Conservation (phyloP, 2,329 filamentous ascomycete species). For the Paecilomyces fulvus region DNA sequence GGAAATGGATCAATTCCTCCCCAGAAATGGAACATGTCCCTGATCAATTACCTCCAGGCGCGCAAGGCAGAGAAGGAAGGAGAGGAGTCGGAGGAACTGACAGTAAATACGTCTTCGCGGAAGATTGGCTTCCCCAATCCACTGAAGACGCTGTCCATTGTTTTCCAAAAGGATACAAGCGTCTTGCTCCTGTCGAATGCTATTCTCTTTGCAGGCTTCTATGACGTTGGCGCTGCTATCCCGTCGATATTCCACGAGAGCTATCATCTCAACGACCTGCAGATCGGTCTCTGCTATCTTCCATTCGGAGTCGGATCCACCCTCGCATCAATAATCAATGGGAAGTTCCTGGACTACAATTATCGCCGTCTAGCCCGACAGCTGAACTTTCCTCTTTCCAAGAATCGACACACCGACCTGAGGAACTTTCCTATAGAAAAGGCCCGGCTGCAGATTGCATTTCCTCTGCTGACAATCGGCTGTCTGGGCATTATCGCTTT, state of each 20-base stretch:
- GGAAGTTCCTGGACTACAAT: slow-evolving; percentile 36
- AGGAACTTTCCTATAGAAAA: slow-evolving; percentile 36
- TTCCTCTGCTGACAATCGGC: slow-evolving; percentile 27
- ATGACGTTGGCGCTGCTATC: slow-evolving; percentile 33
- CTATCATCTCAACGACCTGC: slow-evolving; percentile 33
- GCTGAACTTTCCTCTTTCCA: slow-evolving; percentile 22
- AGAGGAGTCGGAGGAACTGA: slow-evolving; percentile 3
- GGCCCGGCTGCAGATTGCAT: slow-evolving; percentile 32
- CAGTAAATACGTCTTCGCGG: slow-evolving; percentile 5
- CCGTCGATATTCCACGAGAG: slow-evolving; percentile 26
- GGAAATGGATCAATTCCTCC: slow-evolving; percentile 30
- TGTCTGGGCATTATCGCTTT: slow-evolving; percentile 28
- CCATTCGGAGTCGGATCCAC: slow-evolving; percentile 34
- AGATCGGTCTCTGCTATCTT: slow-evolving; percentile 36
- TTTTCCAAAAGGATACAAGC: slow-evolving; percentile 26
- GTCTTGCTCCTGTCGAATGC: slow-evolving; percentile 31
- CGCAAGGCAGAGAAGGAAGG: slow-evolving; percentile 11
- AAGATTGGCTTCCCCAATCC: slow-evolving; percentile 30
- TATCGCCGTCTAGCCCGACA: slow-evolving; percentile 28
- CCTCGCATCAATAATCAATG: slow-evolving; percentile 31
- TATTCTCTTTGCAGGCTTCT: slow-evolving; percentile 34
- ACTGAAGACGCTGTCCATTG: slow-evolving; percentile 25
- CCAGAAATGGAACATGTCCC: slow-evolving; percentile 29
- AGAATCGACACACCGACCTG: slow-evolving; percentile 29
- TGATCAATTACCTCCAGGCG: slow-evolving; percentile 20